These are phyloP conservation scores for Aspergillus pseudotamarii DNA, from an alignment of 2,329 filamentous ascomycete species.

Conservation along the genomic window DNA sequence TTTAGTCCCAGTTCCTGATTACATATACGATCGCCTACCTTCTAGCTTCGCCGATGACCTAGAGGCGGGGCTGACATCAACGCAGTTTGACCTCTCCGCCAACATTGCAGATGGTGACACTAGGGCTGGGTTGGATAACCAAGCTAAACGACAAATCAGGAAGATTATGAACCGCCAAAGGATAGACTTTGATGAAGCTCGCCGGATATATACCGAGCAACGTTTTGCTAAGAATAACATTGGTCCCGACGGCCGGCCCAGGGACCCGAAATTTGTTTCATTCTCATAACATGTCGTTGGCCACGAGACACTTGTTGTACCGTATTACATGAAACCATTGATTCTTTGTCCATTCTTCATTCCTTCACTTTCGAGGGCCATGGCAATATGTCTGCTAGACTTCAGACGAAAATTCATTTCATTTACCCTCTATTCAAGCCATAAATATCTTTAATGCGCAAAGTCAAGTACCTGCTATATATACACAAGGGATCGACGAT, in stretches of 20 bases:
- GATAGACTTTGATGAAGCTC: conserved; percentile 87
- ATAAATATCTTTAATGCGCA: not conserved
- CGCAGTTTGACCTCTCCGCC: conserved; percentile 76
- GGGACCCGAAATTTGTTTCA: conserved; percentile 93
- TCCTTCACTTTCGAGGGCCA: not conserved
- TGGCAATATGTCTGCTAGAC: not conserved
- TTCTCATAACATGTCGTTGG: conserved; percentile 63
- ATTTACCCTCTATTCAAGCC: not conserved
- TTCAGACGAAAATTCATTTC: not conserved
- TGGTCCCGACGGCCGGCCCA: conserved; percentile 80
- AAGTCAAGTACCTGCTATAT: not conserved
- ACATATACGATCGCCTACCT: conserved; percentile 77
- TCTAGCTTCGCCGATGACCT: conserved; percentile 79
- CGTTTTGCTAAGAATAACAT: conserved; percentile 87
- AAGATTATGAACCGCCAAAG: conserved; percentile 86
- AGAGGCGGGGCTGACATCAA: conserved; percentile 81
- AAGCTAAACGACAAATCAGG: conserved; percentile 78
- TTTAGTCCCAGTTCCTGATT: conserved; percentile 65
- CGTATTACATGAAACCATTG: conserved; percentile 7
- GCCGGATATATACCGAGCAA: conserved; percentile 81
- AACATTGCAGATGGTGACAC: conserved; percentile 81
- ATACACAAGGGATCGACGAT: not conserved
- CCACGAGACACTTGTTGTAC: conserved; percentile 8
- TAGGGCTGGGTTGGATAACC: conserved; percentile 77
- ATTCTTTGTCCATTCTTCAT: not conserved